These are phyloP conservation scores for Chrysopogon serrulatus DNA, from an alignment of 176 grass and related monocot genomes.

Conservation along the genomic window DNA sequence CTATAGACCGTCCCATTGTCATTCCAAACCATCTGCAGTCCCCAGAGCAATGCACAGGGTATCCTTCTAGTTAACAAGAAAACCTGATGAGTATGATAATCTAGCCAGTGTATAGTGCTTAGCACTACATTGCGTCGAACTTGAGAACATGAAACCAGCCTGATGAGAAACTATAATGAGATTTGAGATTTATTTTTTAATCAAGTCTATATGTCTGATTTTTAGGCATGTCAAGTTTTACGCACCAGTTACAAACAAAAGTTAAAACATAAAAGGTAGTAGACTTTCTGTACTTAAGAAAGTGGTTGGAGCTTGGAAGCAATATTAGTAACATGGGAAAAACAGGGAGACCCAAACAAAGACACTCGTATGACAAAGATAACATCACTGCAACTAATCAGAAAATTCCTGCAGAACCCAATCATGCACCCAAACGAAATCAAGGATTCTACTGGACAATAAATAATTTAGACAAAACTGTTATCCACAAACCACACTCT, in stretches of 20 bases:
- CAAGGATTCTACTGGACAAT: neutral
- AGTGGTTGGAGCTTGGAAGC: neutral
- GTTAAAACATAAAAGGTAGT: neutral
- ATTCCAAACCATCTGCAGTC: neutral
- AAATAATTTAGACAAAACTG: neutral
- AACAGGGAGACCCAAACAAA: neutral
- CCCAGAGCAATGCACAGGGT: neutral
- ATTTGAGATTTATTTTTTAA: slow-evolving; percentile 4
- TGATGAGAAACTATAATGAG: neutral
- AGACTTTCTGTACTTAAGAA: neutral
- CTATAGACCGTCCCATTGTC: neutral
- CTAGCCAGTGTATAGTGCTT: neutral
- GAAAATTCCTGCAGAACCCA: neutral
- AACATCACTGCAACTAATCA: neutral
- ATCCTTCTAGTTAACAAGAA: neutral
- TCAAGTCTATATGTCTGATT: neutral
- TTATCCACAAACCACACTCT: neutral
- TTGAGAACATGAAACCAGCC: slow-evolving; percentile 13
- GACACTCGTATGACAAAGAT: neutral
- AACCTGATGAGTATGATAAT: neutral
- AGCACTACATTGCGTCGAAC: neutral
- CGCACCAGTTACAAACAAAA: neutral
- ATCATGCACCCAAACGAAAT: neutral
- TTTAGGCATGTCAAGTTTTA: neutral
- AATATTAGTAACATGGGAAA: neutral